Base-by-base conservation (phyloP, 176 grass and related monocot genomes). In the Phragmites australis region DNA sequence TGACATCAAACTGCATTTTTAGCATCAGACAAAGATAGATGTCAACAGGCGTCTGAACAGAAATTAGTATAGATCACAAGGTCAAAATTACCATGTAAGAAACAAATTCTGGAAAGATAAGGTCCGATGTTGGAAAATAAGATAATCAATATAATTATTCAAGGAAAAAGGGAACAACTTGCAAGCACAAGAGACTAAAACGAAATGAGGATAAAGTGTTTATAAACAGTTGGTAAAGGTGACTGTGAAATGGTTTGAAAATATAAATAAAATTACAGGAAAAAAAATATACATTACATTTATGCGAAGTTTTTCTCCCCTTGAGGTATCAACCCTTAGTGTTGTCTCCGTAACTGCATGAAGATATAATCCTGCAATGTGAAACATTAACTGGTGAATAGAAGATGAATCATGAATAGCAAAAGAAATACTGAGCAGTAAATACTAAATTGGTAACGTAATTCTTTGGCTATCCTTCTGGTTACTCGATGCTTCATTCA, bases 1-100 rank as follows among this genome's bases (percentile, higher is more conserved):
- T 93, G 46, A 98, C 45, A 61, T 98, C 96, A 89, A 98, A 93
- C 92, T 98, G 96, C 90, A 92, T 44, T 90, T 87, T 75, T 47
- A 59, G 48, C 31, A 82, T 82, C 41, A 72, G 10, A 51, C 10
- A 77, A 72, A 82, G 11, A 51, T 40, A 75, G 32, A 56, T 74
- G 68, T 90, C 62, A 90, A 62, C 44, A 83, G 48, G 42, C 63
- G 47, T 79, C 31, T 65, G n/a, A 70, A 75, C 18, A 80, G 43
- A 51, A 63, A 64, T 69, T 39, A 75, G 31, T 52, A 55, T 27
- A 80, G 19, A 49, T 72, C n/a, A 61, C 14, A 67, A 51, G 68
- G 53, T 19, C 46, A 80, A 46, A 60, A 44, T 31, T 45, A 51
- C 14, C 31, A 68, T 42, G 11, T 43, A 81, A 32, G 16, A 75